Conservation (phyloP, 768 basidiomycete genomes). For the Pleurotus ostreatus region DNA sequence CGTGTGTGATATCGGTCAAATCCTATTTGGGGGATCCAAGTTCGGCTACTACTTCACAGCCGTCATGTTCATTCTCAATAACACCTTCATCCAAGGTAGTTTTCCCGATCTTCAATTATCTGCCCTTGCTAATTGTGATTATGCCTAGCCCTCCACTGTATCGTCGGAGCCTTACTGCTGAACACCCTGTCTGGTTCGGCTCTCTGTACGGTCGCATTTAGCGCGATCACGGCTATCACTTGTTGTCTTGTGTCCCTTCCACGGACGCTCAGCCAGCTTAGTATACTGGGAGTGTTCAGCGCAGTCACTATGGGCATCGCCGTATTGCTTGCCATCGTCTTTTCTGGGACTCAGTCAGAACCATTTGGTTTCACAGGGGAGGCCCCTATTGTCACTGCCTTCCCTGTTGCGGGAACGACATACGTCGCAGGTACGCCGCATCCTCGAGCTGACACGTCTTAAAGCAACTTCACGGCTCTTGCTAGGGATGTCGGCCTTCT, state of each 20-base stretch:
- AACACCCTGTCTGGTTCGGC: slow-evolving; percentile 41
- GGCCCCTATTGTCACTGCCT: slow-evolving; percentile 31
- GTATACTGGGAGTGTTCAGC: slow-evolving; percentile 35
- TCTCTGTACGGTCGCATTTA: slow-evolving; percentile 35
- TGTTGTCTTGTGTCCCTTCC: slow-evolving; percentile 41
- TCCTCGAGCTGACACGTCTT: neutral
- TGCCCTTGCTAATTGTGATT: neutral
- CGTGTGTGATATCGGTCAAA: slow-evolving; percentile 46
- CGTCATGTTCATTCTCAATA: slow-evolving; percentile 51
- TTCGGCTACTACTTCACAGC: slow-evolving; percentile 47
- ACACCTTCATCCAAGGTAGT: slow-evolving; percentile 48
- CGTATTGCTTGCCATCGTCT: slow-evolving; percentile 38
- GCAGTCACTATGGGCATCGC: slow-evolving; percentile 44
- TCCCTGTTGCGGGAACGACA: slow-evolving; percentile 33
- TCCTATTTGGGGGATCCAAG: slow-evolving; percentile 42
- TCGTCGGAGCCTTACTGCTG: slow-evolving; percentile 42
- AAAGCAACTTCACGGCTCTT: neutral
- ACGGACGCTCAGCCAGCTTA: slow-evolving; percentile 38
- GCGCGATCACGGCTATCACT: slow-evolving; percentile 26
- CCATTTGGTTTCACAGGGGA: slow-evolving; percentile 36
- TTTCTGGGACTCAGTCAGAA: slow-evolving; percentile 33
- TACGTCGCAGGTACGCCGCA: slow-evolving; percentile 29
- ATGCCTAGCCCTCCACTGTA: slow-evolving; percentile 35
- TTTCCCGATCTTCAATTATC: neutral
- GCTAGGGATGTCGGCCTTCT: slow-evolving; percentile 39